A percentile compares a stretch with the other conserved stretches of the same genome.
Evolutionary conservation across 306 rosid species (phyloP).

Genomic region (Trifolium subterraneum): DNA sequence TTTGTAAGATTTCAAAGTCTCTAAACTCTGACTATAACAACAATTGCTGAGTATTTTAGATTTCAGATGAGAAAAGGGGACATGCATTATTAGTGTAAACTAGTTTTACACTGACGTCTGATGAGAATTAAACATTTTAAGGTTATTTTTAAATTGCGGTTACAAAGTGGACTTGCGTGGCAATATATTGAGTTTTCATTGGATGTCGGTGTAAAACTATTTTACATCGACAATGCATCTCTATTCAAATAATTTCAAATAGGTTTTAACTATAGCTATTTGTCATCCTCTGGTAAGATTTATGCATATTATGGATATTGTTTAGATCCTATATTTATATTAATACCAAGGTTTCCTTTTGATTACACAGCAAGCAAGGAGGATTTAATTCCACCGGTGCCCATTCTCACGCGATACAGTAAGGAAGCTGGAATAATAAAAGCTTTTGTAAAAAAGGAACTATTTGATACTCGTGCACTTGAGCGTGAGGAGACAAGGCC

Average conservation of each 20-base stretch:
- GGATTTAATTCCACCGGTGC: slow-evolving; percentile 88
- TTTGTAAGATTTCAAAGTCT: slow-evolving; percentile 4
- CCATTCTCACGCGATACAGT: slow-evolving; percentile 86
- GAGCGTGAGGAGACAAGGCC: slow-evolving; percentile 86
- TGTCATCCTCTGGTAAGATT: slow-evolving; percentile 27
- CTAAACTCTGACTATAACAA: too few relatives aligned
- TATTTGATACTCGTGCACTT: slow-evolving; percentile 82
- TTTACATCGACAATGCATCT: neutral
- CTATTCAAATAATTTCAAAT: neutral
- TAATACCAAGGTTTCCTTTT: slow-evolving; percentile 42
- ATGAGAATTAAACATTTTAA: neutral
- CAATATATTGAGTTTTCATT: too few relatives aligned
- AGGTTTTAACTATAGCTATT: neutral
- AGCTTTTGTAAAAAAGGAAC: slow-evolving; percentile 97
- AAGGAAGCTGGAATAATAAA: slow-evolving; percentile 95
- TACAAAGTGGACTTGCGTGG: too few relatives aligned
- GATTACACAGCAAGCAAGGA: slow-evolving; percentile 83
- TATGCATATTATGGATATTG: slow-evolving; percentile 41
- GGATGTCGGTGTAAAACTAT: neutral
- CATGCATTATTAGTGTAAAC: neutral
- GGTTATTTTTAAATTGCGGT: too few relatives aligned
- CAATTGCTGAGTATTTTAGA: too few relatives aligned
- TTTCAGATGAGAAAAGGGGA: too few relatives aligned
- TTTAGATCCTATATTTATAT: slow-evolving; percentile 23
- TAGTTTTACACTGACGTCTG: neutral